A percentile compares a stretch with the other conserved stretches of the same genome.
Evolutionary conservation across 169 alveolate species (phyloP).

Genomic region (Perkinsus marinus): DNA sequence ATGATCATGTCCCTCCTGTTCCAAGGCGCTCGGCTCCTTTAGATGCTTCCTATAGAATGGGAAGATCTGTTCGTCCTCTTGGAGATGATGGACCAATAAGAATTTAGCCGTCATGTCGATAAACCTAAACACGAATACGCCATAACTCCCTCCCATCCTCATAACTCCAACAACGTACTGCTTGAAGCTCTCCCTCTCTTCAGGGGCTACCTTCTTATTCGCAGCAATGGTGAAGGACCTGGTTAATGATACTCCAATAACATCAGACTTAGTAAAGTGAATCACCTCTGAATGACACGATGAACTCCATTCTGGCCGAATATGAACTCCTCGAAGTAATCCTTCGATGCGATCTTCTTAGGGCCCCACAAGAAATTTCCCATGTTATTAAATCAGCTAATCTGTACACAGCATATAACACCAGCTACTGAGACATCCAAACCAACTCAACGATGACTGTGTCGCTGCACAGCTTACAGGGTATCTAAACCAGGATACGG

Average conservation of each 20-base stretch:
- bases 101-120: neutral
- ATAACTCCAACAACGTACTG: neutral
- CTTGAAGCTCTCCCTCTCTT: neutral
- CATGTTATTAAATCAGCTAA: neutral
- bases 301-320: neutral
- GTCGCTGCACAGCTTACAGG: too few relatives aligned
- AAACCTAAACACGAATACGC: neutral
- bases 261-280: neutral
- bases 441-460: too few relatives aligned
- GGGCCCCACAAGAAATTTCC: neutral
- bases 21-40: neutral
- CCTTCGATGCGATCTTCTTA: neutral
- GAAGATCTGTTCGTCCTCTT: neutral
- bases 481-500: too few relatives aligned
- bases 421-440: too few relatives aligned
- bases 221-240: neutral
- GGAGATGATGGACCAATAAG: neutral
- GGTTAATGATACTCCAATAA: neutral
- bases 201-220: neutral
- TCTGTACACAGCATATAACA: too few relatives aligned
- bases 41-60: neutral
- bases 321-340: neutral
- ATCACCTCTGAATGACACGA: neutral
- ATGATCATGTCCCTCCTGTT: neutral
- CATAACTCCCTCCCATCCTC: neutral